Conservation (phyloP, 768 basidiomycete genomes). For the Exsudoporus frostii region DNA sequence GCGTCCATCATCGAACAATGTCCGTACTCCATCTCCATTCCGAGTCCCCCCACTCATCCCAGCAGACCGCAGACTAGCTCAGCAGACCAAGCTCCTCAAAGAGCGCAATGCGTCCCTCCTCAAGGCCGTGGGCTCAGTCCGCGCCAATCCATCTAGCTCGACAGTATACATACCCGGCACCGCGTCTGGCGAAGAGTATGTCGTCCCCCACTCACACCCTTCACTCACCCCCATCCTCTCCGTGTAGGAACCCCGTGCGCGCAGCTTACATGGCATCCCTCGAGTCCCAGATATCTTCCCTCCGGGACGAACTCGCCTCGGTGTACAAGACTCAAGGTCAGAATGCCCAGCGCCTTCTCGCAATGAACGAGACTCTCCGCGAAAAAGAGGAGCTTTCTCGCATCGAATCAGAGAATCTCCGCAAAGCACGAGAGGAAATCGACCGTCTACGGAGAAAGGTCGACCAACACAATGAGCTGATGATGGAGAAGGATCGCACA, state of each 20-base stretch:
- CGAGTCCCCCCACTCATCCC: slow-evolving; percentile 11
- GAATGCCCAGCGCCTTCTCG: slow-evolving; percentile 87
- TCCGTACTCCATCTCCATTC: slow-evolving; percentile 37
- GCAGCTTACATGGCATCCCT: slow-evolving; percentile 88
- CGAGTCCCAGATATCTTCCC: slow-evolving; percentile 88
- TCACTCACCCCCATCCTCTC: background rate
- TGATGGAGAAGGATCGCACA: slow-evolving; percentile 85
- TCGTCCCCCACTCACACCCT: background rate
- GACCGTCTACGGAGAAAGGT: slow-evolving; percentile 69
- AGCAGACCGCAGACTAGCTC: slow-evolving; percentile 85
- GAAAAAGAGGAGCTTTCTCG: slow-evolving; percentile 89
- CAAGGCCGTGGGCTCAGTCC: slow-evolving; percentile 75
- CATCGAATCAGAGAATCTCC: slow-evolving; percentile 74
- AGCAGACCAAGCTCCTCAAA: slow-evolving; percentile 88
- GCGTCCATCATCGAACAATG: slow-evolving; percentile 91
- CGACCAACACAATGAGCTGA: slow-evolving; percentile 78
- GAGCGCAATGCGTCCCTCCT: slow-evolving; percentile 89
- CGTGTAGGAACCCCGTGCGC: slow-evolving; percentile 72
- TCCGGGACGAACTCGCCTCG: slow-evolving; percentile 89
- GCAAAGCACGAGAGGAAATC: slow-evolving; percentile 76
- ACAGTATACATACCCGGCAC: slow-evolving; percentile 59
- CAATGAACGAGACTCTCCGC: slow-evolving; percentile 92
- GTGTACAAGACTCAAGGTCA: slow-evolving; percentile 96
- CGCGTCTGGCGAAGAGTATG: slow-evolving; percentile 66
- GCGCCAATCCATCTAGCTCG: slow-evolving; percentile 56